These are phyloP conservation scores for Talaromyces ruber DNA, from an alignment of 495 filamentous ascomycete genomes.

Conservation along the genomic window DNA sequence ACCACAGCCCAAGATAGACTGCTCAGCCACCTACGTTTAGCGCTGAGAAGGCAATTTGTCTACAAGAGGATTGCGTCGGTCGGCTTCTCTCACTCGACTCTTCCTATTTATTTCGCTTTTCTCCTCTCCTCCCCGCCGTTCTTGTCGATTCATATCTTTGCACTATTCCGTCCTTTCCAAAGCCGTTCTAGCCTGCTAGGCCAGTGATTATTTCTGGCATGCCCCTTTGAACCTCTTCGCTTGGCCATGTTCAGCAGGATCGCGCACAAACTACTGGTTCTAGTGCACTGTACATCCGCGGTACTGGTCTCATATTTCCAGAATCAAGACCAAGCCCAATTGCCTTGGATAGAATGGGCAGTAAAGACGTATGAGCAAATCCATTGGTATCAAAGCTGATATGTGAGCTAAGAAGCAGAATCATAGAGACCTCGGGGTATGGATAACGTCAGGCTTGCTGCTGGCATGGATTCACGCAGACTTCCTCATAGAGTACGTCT, in stretches of 20 bases:
- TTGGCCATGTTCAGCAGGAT: background rate
- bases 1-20: background rate
- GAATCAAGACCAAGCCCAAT: background rate
- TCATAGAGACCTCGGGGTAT: background rate
- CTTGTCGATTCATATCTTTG: background rate
- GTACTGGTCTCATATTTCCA: background rate
- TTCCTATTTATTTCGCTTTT: background rate
- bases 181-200: background rate
- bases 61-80: background rate
- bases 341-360: background rate
- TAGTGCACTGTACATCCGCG: background rate
- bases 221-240: background rate
- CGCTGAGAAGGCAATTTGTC: background rate
- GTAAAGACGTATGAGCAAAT: background rate
- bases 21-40: background rate
- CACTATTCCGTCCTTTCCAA: background rate
- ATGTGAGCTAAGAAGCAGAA: background rate
- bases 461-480: background rate
- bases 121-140: background rate
- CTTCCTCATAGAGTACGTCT: background rate
- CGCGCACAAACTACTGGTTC: background rate
- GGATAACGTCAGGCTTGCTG: background rate
- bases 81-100: background rate
- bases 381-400: background rate
- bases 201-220: background rate